These are phyloP conservation scores for Apodospora peruviana DNA, from an alignment of 495 filamentous ascomycete species.

Conservation along the genomic window DNA sequence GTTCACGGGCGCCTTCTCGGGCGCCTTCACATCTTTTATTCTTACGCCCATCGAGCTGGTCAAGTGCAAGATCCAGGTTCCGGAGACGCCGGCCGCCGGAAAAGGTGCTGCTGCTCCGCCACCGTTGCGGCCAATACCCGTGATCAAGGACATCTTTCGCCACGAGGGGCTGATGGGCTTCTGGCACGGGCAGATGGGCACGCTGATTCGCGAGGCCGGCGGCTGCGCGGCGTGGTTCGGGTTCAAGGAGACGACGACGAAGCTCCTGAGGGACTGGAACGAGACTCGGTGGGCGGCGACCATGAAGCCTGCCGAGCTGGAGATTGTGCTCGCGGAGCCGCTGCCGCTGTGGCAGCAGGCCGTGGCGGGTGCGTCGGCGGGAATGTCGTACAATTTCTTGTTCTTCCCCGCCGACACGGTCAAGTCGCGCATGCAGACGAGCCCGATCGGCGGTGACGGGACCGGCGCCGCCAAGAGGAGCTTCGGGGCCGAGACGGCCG, in stretches of 20 bases:
- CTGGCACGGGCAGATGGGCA: slow-evolving; percentile 92
- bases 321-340: slow-evolving; percentile 24
- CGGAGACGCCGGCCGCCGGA: slow-evolving; percentile 27
- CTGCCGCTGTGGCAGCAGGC: slow-evolving; percentile 76
- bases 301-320: slow-evolving; percentile 23
- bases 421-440: slow-evolving; percentile 94
- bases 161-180: slow-evolving; percentile 79
- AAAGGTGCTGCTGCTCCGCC: slow-evolving; percentile 4
- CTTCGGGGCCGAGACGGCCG: slow-evolving; percentile 63
- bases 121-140: slow-evolving; percentile 34
- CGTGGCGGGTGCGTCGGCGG: slow-evolving; percentile 81
- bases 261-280: slow-evolving; percentile 52
- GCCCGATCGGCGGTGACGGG: slow-evolving; percentile 50
- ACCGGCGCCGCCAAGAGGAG: slow-evolving; percentile 49
- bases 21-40: slow-evolving; percentile 84
- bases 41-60: slow-evolving; percentile 95
- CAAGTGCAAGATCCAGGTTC: slow-evolving; percentile 97
- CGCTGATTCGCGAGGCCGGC: slow-evolving; percentile 88
- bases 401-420: slow-evolving; percentile 97
- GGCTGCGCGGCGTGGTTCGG: slow-evolving; percentile 96
- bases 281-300: slow-evolving; percentile 17
- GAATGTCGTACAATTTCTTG: slow-evolving; percentile 90
- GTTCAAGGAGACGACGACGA: slow-evolving; percentile 72
- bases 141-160: slow-evolving; percentile 72
- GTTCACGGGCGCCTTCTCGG: slow-evolving; percentile 73